Evolutionary conservation across 2,329 filamentous ascomycete species (phyloP).

Genomic region (Daldinia eschscholtzii): DNA sequence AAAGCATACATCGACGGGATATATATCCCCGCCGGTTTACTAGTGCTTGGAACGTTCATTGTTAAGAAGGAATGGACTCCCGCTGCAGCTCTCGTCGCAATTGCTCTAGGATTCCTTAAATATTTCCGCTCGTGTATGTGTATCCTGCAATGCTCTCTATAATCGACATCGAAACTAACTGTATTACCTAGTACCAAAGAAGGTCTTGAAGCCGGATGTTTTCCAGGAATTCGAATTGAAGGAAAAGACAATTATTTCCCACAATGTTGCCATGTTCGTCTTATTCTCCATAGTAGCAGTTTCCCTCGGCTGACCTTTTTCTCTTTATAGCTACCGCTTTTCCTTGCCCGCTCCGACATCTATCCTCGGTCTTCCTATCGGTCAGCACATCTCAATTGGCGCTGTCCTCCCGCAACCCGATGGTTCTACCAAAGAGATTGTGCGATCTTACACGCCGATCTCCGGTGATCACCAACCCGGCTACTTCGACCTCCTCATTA

Average conservation of each 20-base stretch:
- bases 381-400: conserved; percentile 97
- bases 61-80: conserved; percentile 82
- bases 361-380: conserved; percentile 95
- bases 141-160: conserved; percentile 8
- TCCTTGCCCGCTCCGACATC: conserved; percentile 80
- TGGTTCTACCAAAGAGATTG: conserved; percentile 83
- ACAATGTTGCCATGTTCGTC: conserved; percentile 94
- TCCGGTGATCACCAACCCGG: conserved; percentile 90
- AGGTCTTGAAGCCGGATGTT: conserved; percentile 84
- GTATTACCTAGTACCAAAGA: conserved; percentile 72
- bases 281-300: conserved; percentile 1
- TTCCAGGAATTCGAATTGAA: conserved; percentile 95
- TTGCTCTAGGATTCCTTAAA: conserved; percentile 77
- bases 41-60: conserved; percentile 81
- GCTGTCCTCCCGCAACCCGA: conserved; percentile 76
- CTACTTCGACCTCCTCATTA: conserved; percentile 96
- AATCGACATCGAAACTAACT: conserved; percentile 39
- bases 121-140: conserved; percentile 77
- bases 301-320: conserved; percentile 16
- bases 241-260: conserved; percentile 95
- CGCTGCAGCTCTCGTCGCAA: conserved; percentile 76
- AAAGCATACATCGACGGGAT: conserved; percentile 80
- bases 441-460: conserved; percentile 93
- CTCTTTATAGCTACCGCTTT: conserved; percentile 83
- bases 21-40: conserved; percentile 83